phyloP scores from a whole-genome alignment of 2,329 filamentous ascomycete genomes.

The Talaromyces sp. region DNA sequence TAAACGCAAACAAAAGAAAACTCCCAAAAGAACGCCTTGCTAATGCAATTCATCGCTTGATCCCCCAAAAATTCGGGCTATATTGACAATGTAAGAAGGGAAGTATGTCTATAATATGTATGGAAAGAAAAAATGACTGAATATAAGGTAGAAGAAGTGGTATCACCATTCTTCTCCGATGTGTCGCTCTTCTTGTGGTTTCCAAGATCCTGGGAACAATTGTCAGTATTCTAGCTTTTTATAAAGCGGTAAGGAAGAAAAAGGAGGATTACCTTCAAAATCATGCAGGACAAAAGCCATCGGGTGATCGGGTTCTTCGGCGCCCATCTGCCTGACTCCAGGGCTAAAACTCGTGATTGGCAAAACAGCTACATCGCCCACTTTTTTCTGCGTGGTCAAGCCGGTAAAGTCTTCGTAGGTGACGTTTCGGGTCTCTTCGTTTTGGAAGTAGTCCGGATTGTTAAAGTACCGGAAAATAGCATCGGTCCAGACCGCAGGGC shows the following conservation, averaged over 20 bases:
- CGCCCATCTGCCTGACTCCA: constrained; percentile 87
- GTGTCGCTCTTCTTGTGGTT: constrained; percentile 20
- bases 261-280: constrained; percentile 66
- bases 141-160: neutral
- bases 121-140: neutral
- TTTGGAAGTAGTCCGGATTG: constrained; percentile 68
- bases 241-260: neutral
- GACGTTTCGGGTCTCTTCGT: constrained; percentile 61
- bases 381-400: constrained; percentile 74
- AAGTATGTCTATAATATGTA: neutral
- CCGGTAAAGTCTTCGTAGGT: constrained; percentile 85
- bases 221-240: neutral
- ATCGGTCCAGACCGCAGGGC: constrained; percentile 93
- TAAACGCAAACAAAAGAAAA: neutral
- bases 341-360: constrained; percentile 98
- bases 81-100: neutral
- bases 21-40: constrained; percentile 10
- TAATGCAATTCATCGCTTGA: constrained; percentile 7
- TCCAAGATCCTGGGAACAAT: constrained; percentile 27
- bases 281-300: constrained; percentile 98
- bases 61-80: neutral
- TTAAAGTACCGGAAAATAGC: constrained; percentile 90
- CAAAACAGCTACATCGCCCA: constrained; percentile 87
- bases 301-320: constrained; percentile 79
- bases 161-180: neutral